Evolutionary conservation across 768 basidiomycete species (phyloP), one percentile per base, ranked within the genome.

Genomic region (Tricholoma bakamatsutake): DNA sequence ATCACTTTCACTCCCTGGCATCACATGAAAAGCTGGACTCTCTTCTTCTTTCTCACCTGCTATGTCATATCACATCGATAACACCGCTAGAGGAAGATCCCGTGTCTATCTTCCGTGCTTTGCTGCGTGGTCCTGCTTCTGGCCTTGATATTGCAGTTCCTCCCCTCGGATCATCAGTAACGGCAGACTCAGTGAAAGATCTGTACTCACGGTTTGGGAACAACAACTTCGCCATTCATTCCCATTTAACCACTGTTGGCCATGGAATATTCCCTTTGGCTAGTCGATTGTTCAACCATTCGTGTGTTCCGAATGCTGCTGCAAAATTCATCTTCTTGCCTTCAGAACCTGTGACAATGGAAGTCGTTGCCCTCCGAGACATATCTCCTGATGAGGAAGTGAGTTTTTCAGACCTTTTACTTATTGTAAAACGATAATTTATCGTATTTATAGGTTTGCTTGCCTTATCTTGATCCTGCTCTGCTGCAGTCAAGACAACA

Each of bases 281-380:
- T 1, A 92, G 90, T 63, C 77, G 88, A n/a, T 65, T 82, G 11
- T 90, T 92, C 72, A 93, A 93, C 64, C 90, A 93, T 63, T 89
- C 87, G 4, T 93, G 90, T 67, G 61, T 78, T 15, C 88, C 90
- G 1, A 90, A 89, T 60, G 86, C 87, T 13, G 80, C 79, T 24
- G 73, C 81, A 31, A 85, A 81, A 65, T 89, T 87, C 62, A 64
- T 69, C 45, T 69, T 88, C 13, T 62, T 59, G 21, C 65, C 60
- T 2, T 67, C 64, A 7, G 61, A 72, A 40, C 61, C 68, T 3
- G 77, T 81, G 2, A 58, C 59, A 11, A 87, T 92, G 85, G 78
- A 88, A 58, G 71, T 91, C 3, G 73, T 88, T 8, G 80, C 85
- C 2, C 72, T 93, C 52, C 73, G 77, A 10, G 74, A 80, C 55